Evolutionary conservation across 495 filamentous ascomycete genomes (phyloP), one percentile per base, ranked within the genome.

Genomic region (Talaromyces stipitatus): DNA sequence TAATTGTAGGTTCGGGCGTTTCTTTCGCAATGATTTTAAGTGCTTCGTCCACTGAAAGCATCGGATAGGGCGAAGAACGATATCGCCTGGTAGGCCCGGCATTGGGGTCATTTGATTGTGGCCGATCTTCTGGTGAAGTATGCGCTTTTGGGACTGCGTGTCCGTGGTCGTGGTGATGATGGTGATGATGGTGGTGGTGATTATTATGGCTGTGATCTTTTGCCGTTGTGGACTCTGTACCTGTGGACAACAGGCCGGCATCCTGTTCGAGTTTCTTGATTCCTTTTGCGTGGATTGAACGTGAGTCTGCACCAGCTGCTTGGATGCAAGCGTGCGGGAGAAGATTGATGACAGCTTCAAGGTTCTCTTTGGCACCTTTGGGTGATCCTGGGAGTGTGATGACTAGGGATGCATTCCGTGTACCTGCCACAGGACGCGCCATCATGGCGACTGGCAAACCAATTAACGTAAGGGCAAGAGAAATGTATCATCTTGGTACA

Each of bases 311-410:
- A 14, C 91, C 92, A 4, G 88, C 86, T 57, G 89, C 88, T 74
- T 97, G 94, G 20, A 86, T 73, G 58, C 94, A 99, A 27, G 95
- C 95, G 72, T 99, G 94, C 1, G 94, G 91, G 2, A 99, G 76
- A 46, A 91, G 85, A 63, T 88, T 95, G 38, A 99, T 70, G n/a
- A 97, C 74, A 2, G 91, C 84, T 64, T 89, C 82, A n/a, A 99
- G 82, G 65, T 97, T 99, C 72, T 99, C 94, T 64, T 82, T 86
- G 2, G 94, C 94, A n/a, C 91, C 94, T 75, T 96, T 97, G 1
- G 95, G 95, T 2, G 94, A 97, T 23, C 94, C 94, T 0, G 94
- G 94, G 36, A 99, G 77, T 0, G 94, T 97, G 48, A 97, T 73
- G 45, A 99, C 90, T 51, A 99, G 71, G 5, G 91, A 85, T 59